phyloP scores from a whole-genome alignment of 225 moss, liverwort and hornwort genomes.

The Asterella californica region DNA sequence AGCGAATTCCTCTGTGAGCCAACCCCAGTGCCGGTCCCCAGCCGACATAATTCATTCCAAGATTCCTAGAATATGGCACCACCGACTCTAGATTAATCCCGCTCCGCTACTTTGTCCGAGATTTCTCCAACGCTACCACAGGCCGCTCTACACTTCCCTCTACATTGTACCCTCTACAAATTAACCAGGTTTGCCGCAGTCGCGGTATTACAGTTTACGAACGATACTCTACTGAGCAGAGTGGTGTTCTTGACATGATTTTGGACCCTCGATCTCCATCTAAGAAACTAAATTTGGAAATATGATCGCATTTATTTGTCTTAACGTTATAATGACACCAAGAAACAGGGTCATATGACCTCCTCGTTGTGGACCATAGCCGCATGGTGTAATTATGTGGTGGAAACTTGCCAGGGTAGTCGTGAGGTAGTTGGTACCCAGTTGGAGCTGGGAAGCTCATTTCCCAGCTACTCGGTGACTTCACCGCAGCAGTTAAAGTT shows the following conservation, averaged over 20 bases:
- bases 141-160: not conserved
- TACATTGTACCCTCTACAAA: not conserved
- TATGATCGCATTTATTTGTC: not conserved
- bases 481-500: not conserved
- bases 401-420: not conserved
- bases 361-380: not conserved
- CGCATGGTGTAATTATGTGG: not conserved
- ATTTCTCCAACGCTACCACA: not conserved
- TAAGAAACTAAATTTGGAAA: not conserved
- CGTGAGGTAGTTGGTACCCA: not conserved
- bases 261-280: not conserved
- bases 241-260: not conserved
- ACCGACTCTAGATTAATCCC: not conserved
- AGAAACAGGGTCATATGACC: not conserved
- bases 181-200: not conserved
- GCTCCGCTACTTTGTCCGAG: not conserved
- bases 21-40: conserved; percentile 9
- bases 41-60: conserved; percentile 11
- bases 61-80: not conserved
- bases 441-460: not conserved
- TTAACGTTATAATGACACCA: not conserved
- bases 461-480: not conserved
- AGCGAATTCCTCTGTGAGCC: not conserved
- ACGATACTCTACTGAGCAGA: not conserved
- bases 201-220: not conserved